Base-by-base conservation (phyloP, 2,329 filamentous ascomycete genomes). In the Aspergillus persii region DNA sequence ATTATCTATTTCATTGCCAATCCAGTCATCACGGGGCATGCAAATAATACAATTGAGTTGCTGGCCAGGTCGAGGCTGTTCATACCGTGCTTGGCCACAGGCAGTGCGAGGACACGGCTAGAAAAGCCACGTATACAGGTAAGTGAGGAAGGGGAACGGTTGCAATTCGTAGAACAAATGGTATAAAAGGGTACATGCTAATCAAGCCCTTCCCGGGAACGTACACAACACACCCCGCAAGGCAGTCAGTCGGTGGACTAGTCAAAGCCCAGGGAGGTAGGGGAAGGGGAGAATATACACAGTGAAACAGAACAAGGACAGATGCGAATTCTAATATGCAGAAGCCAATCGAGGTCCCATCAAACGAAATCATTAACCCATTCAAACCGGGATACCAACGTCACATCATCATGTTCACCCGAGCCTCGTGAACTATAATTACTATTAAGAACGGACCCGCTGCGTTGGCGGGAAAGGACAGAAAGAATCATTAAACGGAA, bases 341-440 rank as follows among this genome's bases (percentile, higher is more conserved):
- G 30, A 52, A 59, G 44, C 54, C 31, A 44, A 44, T 12, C 8
- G 44, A n/a, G 29, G 15, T 46, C 47, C 50, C 29, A 31, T 26
- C 36, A 23, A 59, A 50, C 56, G 31, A 44, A 23, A 58, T 41
- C 56, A 59, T 46, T 54, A 56, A 57, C 47, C 49, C 57, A 59
- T 47, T 48, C 27, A 50, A 58, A 57, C 50, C 54, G 27, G 41
- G 50, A 50, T 58, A 39, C 50, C 55, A 47, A 55, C 56, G 56
- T 61, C 54, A 55, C 44, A 33, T 64, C 44, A 33, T 64, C 54
- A 58, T 63, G 56, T 57, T 52, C 54, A 58, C 56, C 54, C 48
- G 56, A 61, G 51, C 60, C 51, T 66, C 62, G 60, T 64, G 61
- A 61, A 27, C 29, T 62, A 67, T 64, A 61, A 66, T 66, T 67